Base-by-base conservation (phyloP, 1,284 basidiomycete genomes). In the Termitomyces sp. region DNA sequence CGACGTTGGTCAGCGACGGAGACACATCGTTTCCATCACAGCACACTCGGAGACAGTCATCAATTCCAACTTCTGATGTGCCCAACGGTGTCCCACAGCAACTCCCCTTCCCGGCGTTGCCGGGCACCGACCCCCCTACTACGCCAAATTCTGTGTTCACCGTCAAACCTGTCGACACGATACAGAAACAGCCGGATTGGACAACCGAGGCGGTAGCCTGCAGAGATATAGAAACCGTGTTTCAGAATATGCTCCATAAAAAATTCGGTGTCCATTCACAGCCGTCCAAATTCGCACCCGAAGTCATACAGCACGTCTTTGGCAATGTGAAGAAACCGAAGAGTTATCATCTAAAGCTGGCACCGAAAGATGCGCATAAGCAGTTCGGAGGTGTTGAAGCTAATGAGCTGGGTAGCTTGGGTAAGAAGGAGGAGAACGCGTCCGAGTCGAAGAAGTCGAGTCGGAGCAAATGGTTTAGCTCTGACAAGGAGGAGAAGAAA, bases 341-440 rank as follows among this genome's bases (percentile, higher is more conserved):
- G 52, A 78, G 71, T 33, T 77, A 78, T 60, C 75, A 81, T 58
- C 66, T 87, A 30, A 80, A 80, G 55, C 66, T 87, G 13, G 82
- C 83, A 12, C 80, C 83, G 30, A 69, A 70, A 30, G 69, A 70
- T 40, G 61, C 68, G 2, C 40, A 62, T 24, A 53, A 54, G 10
- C 56, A 59, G n/a, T 53, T 48, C 13, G 33, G 28, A 6, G 10
- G 2, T 30, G 38, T 7, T 12, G 55, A 54, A 15, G 21, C n/a
- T 9, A 28, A 33, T 21, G 46, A n/a, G 24, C 5, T 50, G 3
- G 48, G 15, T 30, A 40, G 41, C 13, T 31, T 17, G 21, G 61
- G 55, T n/a, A 57, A 61, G 33, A 59, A 53, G 45, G 60, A 62
- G n/a, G 64, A 60, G 58, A 65, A 21, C 36, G 28, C 62, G 34